Evolutionary conservation across 495 filamentous ascomycete genomes (phyloP).

Genomic region (Penicillium waksmanii): DNA sequence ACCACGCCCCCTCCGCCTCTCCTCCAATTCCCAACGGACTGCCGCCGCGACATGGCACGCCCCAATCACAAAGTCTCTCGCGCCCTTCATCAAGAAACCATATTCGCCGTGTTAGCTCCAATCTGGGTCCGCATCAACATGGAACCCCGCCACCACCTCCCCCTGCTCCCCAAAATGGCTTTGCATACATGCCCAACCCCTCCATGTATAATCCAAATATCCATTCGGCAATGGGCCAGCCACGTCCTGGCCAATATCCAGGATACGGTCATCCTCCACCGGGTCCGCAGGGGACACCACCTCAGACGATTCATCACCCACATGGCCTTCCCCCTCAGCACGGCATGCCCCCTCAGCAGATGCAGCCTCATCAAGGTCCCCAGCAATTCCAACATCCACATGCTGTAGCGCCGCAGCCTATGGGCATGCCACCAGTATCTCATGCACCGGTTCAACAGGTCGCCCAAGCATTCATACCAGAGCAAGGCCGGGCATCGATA

Average conservation of each 20-base stretch:
- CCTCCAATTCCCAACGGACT: conserved; percentile 86
- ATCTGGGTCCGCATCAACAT: conserved; percentile 68
- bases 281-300: conserved; percentile 36
- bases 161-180: conserved; percentile 70
- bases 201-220: conserved; percentile 82
- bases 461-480: conserved; percentile 68
- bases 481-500: conserved; percentile 61
- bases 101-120: conserved; percentile 72
- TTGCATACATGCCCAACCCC: conserved; percentile 82
- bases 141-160: conserved; percentile 64
- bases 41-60: conserved; percentile 73
- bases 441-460: conserved; percentile 64
- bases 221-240: conserved; percentile 44
- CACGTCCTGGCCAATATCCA: conserved; percentile 51
- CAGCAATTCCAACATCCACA: conserved; percentile 51
- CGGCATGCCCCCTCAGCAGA: conserved; percentile 7
- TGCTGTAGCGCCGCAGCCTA: conserved; percentile 31
- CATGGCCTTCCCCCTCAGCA: conserved; percentile 37
- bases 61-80: conserved; percentile 75
- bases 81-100: conserved; percentile 84
- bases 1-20: conserved; percentile 85
- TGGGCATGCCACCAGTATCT: conserved; percentile 40
- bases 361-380: conserved; percentile 37
- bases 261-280: conserved; percentile 49
- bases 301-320: conserved; percentile 33